These are phyloP conservation scores for Saccharomycopsis guyanensis DNA, from an alignment of 805 yeast genomes.

Conservation along the genomic window DNA sequence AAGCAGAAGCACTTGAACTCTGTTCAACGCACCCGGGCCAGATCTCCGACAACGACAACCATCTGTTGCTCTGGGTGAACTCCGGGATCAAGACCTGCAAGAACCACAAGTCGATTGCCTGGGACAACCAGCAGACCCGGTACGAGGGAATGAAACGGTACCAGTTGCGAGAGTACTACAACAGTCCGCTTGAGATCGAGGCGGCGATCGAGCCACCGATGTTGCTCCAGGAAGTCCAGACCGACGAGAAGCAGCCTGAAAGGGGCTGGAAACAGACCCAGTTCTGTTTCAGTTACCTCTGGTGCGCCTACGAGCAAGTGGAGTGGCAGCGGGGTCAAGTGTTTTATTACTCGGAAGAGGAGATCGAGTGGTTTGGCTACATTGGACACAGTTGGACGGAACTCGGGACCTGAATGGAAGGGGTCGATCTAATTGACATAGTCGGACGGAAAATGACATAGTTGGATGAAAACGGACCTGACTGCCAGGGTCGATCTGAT, in stretches of 20 bases:
- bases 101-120: constrained; percentile 30
- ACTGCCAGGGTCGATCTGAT: too few relatives aligned
- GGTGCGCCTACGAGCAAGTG: constrained; percentile 52
- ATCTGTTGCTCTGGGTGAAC: constrained; percentile 46
- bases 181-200: constrained; percentile 34
- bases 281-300: constrained; percentile 42
- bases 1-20: constrained; percentile 31
- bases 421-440: too few relatives aligned
- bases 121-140: constrained; percentile 28
- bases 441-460: too few relatives aligned
- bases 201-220: constrained; percentile 49
- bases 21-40: constrained; percentile 61
- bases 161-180: constrained; percentile 28
- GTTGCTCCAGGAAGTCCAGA: constrained; percentile 27
- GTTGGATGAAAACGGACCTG: too few relatives aligned
- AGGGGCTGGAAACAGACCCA: constrained; percentile 39
- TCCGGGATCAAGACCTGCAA: constrained; percentile 48
- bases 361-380: constrained; percentile 9
- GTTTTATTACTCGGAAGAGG: constrained; percentile 1
- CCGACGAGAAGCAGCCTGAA: constrained; percentile 32
- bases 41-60: constrained; percentile 41
- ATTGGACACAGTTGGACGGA: constrained; percentile 10
- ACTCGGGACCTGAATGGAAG: background rate
- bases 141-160: constrained; percentile 22
- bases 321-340: constrained; percentile 27